phyloP scores from a whole-genome alignment of 2,329 filamentous ascomycete genomes.

The Fusarium sp. region DNA sequence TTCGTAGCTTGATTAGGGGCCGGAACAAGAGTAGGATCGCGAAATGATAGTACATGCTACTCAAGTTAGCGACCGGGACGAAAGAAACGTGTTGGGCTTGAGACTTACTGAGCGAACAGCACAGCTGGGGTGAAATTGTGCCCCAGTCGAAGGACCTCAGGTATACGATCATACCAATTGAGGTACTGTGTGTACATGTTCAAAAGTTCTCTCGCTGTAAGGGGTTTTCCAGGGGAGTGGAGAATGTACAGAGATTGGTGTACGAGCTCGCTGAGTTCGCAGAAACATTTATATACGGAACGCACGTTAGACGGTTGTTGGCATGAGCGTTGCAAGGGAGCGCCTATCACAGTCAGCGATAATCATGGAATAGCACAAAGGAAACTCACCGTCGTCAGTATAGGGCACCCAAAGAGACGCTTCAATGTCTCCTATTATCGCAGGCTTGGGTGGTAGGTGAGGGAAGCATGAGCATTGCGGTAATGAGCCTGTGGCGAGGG shows the following conservation, averaged over 20 bases:
- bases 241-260: constrained; percentile 75
- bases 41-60: constrained; percentile 75
- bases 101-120: constrained; percentile 74
- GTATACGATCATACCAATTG: constrained; percentile 75
- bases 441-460: constrained; percentile 65
- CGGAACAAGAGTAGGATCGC: constrained; percentile 77
- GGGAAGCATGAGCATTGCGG: constrained; percentile 67
- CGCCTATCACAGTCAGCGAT: constrained; percentile 48
- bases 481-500: constrained; percentile 67
- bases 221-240: constrained; percentile 72
- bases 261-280: constrained; percentile 76
- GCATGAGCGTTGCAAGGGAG: constrained; percentile 62
- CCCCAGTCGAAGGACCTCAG: constrained; percentile 68
- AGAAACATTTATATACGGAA: constrained; percentile 73
- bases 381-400: constrained; percentile 62
- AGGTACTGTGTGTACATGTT: constrained; percentile 73
- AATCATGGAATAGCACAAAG: background rate
- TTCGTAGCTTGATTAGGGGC: constrained; percentile 71
- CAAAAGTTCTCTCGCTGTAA: constrained; percentile 70
- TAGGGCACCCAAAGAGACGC: constrained; percentile 67
- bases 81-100: background rate
- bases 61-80: background rate
- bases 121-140: constrained; percentile 78
- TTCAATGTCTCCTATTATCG: constrained; percentile 67
- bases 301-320: constrained; percentile 73